Conservation (phyloP, 2,329 filamentous ascomycete species). For the Beauveria brongniartii region DNA sequence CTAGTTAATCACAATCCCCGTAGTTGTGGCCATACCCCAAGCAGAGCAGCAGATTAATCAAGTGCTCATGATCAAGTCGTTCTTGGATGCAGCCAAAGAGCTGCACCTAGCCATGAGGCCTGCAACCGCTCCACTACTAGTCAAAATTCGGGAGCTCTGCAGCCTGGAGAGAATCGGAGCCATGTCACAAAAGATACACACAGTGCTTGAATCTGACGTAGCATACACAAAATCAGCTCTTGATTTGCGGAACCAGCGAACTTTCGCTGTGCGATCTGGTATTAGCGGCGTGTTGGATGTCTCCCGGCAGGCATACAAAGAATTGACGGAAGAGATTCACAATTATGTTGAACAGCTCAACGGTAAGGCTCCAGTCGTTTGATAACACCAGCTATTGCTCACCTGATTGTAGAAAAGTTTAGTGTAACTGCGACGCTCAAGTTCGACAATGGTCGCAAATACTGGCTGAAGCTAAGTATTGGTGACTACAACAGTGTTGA, state of each 20-base stretch:
- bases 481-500: slow-evolving; percentile 52
- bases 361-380: slow-evolving; percentile 34
- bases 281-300: slow-evolving; percentile 83
- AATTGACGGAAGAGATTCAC: slow-evolving; percentile 71
- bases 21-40: slow-evolving; percentile 54
- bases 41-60: slow-evolving; percentile 80
- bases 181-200: slow-evolving; percentile 57
- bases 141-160: slow-evolving; percentile 63
- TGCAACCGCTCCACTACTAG: slow-evolving; percentile 55
- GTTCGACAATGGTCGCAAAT: slow-evolving; percentile 70
- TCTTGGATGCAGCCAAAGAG: slow-evolving; percentile 58
- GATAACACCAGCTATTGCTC: not conserved
- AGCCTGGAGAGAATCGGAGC: slow-evolving; percentile 50
- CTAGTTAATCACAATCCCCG: slow-evolving; percentile 69
- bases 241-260: slow-evolving; percentile 81
- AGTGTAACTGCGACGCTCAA: slow-evolving; percentile 57
- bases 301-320: slow-evolving; percentile 81
- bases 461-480: slow-evolving; percentile 62
- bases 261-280: slow-evolving; percentile 81
- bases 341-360: slow-evolving; percentile 61
- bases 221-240: slow-evolving; percentile 69
- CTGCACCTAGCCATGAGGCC: slow-evolving; percentile 61
- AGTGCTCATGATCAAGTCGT: slow-evolving; percentile 78
- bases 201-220: slow-evolving; percentile 73
- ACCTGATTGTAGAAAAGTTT: slow-evolving; percentile 37